Conservation (phyloP, 75 land plant species). For the Cupressus sempervirens region DNA sequence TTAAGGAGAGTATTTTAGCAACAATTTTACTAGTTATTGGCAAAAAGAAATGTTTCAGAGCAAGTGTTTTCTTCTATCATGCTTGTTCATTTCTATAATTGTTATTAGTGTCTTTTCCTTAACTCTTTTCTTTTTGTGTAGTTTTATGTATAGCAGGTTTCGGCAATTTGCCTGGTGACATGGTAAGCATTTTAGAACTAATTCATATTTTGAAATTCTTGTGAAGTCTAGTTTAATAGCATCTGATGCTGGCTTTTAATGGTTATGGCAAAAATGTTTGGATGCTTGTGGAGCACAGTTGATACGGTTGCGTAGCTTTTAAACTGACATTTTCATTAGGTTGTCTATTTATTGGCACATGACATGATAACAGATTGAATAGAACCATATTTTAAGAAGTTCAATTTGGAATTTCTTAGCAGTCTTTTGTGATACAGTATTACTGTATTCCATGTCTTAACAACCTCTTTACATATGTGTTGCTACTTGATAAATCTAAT, state of each 20-base stretch:
- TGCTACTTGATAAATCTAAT: not conserved
- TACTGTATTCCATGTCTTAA: not conserved
- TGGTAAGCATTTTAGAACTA: constrained; percentile 60
- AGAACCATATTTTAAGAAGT: not conserved
- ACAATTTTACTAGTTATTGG: not conserved
- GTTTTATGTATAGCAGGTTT: constrained; percentile 97
- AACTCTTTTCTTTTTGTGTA: constrained; percentile 17
- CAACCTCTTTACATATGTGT: not conserved
- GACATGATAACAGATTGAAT: not conserved
- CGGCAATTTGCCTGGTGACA: constrained; percentile 96
- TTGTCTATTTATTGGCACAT: not conserved
- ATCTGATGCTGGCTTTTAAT: not conserved
- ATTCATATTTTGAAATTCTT: not conserved
- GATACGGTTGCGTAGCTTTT: not conserved
- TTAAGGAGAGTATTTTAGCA: not conserved
- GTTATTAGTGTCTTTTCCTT: not conserved
- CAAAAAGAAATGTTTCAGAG: not conserved
- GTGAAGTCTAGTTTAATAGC: not conserved
- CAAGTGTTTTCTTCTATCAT: not conserved
- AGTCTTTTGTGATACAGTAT: not conserved
- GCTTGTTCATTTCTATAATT: not conserved
- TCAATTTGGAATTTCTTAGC: not conserved
- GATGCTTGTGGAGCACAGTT: not conserved
- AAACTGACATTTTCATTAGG: not conserved
- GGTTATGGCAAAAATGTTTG: not conserved